Evolutionary conservation across 23 red algal species (phyloP).

Genomic region (Agarophyton chilense): DNA sequence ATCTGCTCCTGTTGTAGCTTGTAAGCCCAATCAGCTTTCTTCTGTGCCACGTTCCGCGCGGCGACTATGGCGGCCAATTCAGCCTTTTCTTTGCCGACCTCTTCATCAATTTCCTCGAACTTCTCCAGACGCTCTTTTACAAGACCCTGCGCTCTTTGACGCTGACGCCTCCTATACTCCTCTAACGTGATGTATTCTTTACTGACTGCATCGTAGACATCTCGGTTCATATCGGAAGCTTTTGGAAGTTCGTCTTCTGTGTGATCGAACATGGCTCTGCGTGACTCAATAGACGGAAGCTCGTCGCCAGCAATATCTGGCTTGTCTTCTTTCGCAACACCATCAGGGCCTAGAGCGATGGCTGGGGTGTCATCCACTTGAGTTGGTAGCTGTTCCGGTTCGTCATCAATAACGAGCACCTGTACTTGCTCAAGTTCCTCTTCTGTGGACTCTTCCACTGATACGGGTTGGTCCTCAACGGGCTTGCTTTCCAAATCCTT

Average conservation of each 20-base stretch:
- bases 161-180: slow-evolving; percentile 51
- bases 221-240: slow-evolving; percentile 9
- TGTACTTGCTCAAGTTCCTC: neutral
- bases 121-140: slow-evolving; percentile 52
- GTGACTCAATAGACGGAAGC: slow-evolving; percentile 35
- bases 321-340: slow-evolving; percentile 2
- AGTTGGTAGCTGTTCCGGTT: neutral
- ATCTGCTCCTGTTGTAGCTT: neutral
- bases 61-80: slow-evolving; percentile 58
- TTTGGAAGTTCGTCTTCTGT: slow-evolving; percentile 39
- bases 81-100: slow-evolving; percentile 36
- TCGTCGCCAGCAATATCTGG: neutral
- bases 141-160: slow-evolving; percentile 43
- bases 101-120: slow-evolving; percentile 53
- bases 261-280: slow-evolving; percentile 48
- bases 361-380: neutral
- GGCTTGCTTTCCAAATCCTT: neutral
- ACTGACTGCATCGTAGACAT: slow-evolving; percentile 47
- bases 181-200: slow-evolving; percentile 44
- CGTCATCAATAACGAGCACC: neutral
- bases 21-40: slow-evolving; percentile 40
- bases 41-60: slow-evolving; percentile 7
- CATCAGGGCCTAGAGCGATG: neutral
- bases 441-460: neutral
- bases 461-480: too few relatives aligned